Conservation (phyloP, 2,329 filamentous ascomycete species). For the Penicillium sp. region DNA sequence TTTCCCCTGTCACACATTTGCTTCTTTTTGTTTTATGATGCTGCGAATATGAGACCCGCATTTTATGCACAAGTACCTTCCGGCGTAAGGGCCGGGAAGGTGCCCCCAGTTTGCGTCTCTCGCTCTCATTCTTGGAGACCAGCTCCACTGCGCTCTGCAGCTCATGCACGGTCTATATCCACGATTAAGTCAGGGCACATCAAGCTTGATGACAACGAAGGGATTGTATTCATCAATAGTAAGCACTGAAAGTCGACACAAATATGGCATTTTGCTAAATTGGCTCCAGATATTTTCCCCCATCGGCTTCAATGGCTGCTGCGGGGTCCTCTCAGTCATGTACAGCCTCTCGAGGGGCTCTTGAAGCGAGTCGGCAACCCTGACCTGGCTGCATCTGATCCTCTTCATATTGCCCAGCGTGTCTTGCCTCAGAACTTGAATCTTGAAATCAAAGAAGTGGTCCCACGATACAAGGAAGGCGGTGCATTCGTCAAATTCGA, state of each 20-base stretch:
- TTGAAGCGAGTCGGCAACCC: constrained; percentile 55
- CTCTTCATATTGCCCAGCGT: constrained; percentile 56
- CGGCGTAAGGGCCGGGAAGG: constrained; percentile 1
- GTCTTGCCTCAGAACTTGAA: constrained; percentile 64
- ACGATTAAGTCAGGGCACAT: constrained; percentile 77
- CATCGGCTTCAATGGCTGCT: constrained; percentile 68
- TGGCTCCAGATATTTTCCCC: constrained; percentile 72
- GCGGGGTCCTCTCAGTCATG: constrained; percentile 52
- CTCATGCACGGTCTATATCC: constrained; percentile 48
- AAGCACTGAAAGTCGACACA: constrained; percentile 31
- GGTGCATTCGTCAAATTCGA: constrained; percentile 90
- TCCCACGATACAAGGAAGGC: constrained; percentile 86
- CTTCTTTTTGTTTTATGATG: not conserved
- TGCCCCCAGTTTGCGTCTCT: constrained; percentile 2
- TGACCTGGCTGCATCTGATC: constrained; percentile 56
- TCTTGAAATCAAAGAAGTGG: constrained; percentile 74
- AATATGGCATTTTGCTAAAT: constrained; percentile 8
- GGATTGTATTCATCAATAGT: constrained; percentile 90
- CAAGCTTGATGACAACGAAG: constrained; percentile 70
- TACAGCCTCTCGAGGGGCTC: constrained; percentile 48
- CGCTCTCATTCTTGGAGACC: constrained; percentile 12
- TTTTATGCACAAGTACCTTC: constrained; percentile 11
- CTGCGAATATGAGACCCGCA: constrained; percentile 23
- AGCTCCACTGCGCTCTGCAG: constrained; percentile 8
- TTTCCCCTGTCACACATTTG: not conserved